A percentile compares a stretch with the other conserved stretches of the same genome.
These are phyloP conservation scores for Mycena latifolia DNA, from an alignment of 768 basidiomycete species.

Conservation along the genomic window DNA sequence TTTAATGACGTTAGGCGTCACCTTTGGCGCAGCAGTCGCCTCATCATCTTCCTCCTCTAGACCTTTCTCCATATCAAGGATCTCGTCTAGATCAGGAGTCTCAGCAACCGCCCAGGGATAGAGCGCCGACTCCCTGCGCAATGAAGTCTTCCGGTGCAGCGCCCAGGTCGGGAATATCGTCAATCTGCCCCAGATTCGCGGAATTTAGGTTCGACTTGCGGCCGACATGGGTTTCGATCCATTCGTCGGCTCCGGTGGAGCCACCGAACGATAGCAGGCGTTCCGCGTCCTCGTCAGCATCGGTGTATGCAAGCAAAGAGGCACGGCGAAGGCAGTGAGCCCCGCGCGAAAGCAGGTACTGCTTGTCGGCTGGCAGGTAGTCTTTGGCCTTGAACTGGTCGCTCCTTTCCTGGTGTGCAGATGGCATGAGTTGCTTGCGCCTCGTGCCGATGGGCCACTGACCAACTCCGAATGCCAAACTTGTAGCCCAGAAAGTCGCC, in stretches of 20 bases:
- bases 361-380: slow-evolving; percentile 95
- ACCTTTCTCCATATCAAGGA: slow-evolving; percentile 98
- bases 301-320: slow-evolving; percentile 92
- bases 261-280: slow-evolving; percentile 85
- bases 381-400: slow-evolving; percentile 88
- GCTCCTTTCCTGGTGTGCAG: slow-evolving; percentile 86
- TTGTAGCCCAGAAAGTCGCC: slow-evolving; percentile 98
- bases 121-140: slow-evolving; percentile 55
- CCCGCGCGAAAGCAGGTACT: slow-evolving; percentile 95
- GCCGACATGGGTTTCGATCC: slow-evolving; percentile 98
- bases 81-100: slow-evolving; percentile 95
- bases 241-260: slow-evolving; percentile 82
- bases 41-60: slow-evolving; percentile 87
- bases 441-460: slow-evolving; percentile 43
- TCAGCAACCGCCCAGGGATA: slow-evolving; percentile 56
- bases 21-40: slow-evolving; percentile 77
- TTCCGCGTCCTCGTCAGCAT: slow-evolving; percentile 96
- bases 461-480: slow-evolving; percentile 99
- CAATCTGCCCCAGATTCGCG: slow-evolving; percentile 74
- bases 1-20: slow-evolving; percentile 53
- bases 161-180: slow-evolving; percentile 93
- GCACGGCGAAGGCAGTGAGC: slow-evolving; percentile 98
- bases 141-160: slow-evolving; percentile 52
- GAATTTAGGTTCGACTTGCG: slow-evolving; percentile 67
- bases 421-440: slow-evolving; percentile 21